Evolutionary conservation across 139 green algal genomes (phyloP), one percentile per base, ranked within the genome.

Genomic region (Chlorella sorokiniana): DNA sequence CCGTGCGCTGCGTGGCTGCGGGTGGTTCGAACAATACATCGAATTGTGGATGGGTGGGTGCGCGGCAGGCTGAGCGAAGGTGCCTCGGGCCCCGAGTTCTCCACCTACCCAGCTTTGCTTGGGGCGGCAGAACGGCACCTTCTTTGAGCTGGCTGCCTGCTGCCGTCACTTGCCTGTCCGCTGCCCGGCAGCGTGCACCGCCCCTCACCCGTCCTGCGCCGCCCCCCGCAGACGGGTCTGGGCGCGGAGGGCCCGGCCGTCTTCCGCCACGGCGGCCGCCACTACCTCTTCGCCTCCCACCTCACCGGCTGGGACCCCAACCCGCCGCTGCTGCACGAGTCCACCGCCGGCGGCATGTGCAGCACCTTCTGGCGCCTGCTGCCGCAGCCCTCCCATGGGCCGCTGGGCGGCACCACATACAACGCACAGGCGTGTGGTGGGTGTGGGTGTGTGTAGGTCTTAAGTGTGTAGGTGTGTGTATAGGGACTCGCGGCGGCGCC

Each of bases 291-390:
- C 25, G 41, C 75, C 40, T 81, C 75, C 9, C 75, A 81, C 59
- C 59, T 81, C 25, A 81, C 75, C 44, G 75, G 75, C 9, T 81
- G 75, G 75, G 56, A 71, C 40, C 56, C 75, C 29, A 81, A 81
- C 62, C 40, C 62, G 20, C 75, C 75, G 16, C 44, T 81, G 1
- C 41, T 81, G 75, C 62, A 61, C 22, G 59, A 45, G n/a, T 81
- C 75, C 0, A 59, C 62, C 10, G 59, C 40, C 11, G 73, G 73
- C 56, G 59, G 75, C 75, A 48, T 81, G 75, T 81, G 75, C 75
- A 37, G n/a, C 59, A 81, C 59, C 23, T 37, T 45, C 31, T 81
- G 75, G 75, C 62, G 42, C 9, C 40, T 71, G 56, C 56, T 71
- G 75, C 75, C 59, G 7, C 59, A 44, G 59, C 75, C 75, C 22